Conservation (phyloP, 805 yeast species). For the Ogataea paraovalis region DNA sequence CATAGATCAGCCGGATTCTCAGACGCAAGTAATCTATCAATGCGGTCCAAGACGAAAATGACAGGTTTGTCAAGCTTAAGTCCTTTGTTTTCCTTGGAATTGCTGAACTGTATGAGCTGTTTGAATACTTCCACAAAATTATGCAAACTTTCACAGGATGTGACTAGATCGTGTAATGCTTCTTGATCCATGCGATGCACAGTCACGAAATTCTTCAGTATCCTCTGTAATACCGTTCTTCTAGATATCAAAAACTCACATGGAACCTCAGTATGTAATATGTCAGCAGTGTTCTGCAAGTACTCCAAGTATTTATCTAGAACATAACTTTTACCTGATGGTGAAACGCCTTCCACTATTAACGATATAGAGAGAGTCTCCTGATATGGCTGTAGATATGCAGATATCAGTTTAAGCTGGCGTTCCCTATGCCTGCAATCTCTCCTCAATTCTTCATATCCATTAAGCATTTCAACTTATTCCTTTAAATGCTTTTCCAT, state of each 20-base stretch:
- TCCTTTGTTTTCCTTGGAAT: neutral
- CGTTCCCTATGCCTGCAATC: constrained; percentile 26
- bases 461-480: neutral
- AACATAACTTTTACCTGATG: constrained; percentile 45
- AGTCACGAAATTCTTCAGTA: constrained; percentile 32
- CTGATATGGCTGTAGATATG: constrained; percentile 32
- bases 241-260: constrained; percentile 45
- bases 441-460: neutral
- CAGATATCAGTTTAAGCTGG: constrained; percentile 34
- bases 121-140: constrained; percentile 39
- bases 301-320: constrained; percentile 31
- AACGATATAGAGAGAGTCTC: constrained; percentile 33
- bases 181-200: constrained; percentile 6
- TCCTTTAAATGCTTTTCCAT: too few relatives aligned
- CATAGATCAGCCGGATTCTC: constrained; percentile 35
- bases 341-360: constrained; percentile 44
- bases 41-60: constrained; percentile 43
- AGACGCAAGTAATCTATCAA: constrained; percentile 37
- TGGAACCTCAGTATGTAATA: constrained; percentile 31
- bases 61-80: constrained; percentile 28
- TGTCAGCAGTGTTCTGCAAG: constrained; percentile 13
- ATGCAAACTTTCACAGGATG: constrained; percentile 38
- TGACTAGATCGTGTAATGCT: constrained; percentile 14
- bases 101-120: constrained; percentile 25
- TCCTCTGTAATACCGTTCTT: constrained; percentile 38